Evolutionary conservation across 2,329 filamentous ascomycete genomes (phyloP), one percentile per base, ranked within the genome.

Genomic region (Aureobasidium zeae): DNA sequence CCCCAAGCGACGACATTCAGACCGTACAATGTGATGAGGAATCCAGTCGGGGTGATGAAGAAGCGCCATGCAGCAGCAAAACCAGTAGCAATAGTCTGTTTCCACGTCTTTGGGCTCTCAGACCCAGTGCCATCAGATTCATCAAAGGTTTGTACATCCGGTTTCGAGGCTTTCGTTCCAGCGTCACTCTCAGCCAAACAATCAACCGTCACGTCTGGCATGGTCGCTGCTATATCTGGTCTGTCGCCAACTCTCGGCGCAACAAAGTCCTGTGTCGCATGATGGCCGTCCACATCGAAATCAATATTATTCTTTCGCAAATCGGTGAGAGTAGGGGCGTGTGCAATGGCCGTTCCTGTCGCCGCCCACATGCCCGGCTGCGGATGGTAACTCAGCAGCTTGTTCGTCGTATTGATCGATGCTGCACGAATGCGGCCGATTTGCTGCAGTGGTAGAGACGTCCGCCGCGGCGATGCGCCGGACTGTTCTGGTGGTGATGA

Each of bases 1-100:
- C 86, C 86, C 86, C 86, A 94, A 0, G 83, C 87, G 8, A 94
- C 76, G 15, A 94, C 74, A 51, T 89, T 88, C 46, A 91, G 72
- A 10, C 81, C 78, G 61, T 93, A 94, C 5, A 94, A 60, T 2
- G 79, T 83, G 29, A 89, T 75, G 43, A 85, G 66, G 58, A 91
- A 86, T 2, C 86, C 86, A 44, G 83, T 62, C 0, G 82, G 82
- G 0, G 85, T 93, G 26, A 74, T 66, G 53, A 83, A 76, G 66
- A 86, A 94, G 41, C 76, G 73, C 76, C 77, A 81, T 56, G 83
- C 85, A 0, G 75, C 72, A 20, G 70, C 65, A 10, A 79, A 56
- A 2, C 31, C 34, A 13, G 25, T 24, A 4, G 24, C 4, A 8
- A 32, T 33, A 2, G 39, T 34, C 11, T 26, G 29, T 11, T 20